Percentiles rank a stretch among this genome's conserved stretches.
Conservation (phyloP, 345 rosid species). For the Populus alba region DNA sequence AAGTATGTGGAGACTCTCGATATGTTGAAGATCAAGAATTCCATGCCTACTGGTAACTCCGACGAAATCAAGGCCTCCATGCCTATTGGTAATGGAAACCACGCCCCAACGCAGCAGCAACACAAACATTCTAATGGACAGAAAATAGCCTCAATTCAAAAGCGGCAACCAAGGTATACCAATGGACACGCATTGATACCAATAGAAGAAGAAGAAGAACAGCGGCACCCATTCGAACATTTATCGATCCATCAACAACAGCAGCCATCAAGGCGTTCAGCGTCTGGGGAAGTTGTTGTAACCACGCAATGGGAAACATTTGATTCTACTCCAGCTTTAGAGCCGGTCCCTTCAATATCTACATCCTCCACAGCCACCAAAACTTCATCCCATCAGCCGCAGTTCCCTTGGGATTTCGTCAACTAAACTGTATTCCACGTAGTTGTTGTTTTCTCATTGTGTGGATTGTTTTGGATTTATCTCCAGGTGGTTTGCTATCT, state of each 20-base stretch:
- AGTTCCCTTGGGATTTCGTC: slow-evolving; percentile 92
- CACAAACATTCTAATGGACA: slow-evolving; percentile 40
- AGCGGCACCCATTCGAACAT: neutral
- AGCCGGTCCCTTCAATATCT: slow-evolving; percentile 38
- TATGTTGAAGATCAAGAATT: slow-evolving; percentile 76
- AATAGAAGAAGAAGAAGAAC: slow-evolving; percentile 17
- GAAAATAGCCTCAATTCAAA: slow-evolving; percentile 39
- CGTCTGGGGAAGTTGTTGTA: slow-evolving; percentile 56
- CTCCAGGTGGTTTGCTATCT: slow-evolving; percentile 39
- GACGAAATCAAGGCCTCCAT: neutral
- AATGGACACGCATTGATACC: slow-evolving; percentile 32
- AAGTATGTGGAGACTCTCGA: slow-evolving; percentile 87
- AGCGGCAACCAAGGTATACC: slow-evolving; percentile 35
- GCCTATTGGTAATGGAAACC: slow-evolving; percentile 41
- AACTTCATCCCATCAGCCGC: slow-evolving; percentile 44
- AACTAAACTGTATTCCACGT: slow-evolving; percentile 37
- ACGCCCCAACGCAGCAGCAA: slow-evolving; percentile 31
- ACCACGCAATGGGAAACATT: slow-evolving; percentile 95
- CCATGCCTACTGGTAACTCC: slow-evolving; percentile 27
- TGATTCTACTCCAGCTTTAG: slow-evolving; percentile 43
- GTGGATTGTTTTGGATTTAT: slow-evolving; percentile 55
- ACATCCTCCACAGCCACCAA: slow-evolving; percentile 26
- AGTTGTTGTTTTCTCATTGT: slow-evolving; percentile 18
- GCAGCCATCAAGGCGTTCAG: slow-evolving; percentile 37
- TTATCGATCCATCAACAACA: slow-evolving; percentile 23